phyloP scores from a whole-genome alignment of 805 yeast genomes.

The Isabelozyma pseudorhagii region DNA sequence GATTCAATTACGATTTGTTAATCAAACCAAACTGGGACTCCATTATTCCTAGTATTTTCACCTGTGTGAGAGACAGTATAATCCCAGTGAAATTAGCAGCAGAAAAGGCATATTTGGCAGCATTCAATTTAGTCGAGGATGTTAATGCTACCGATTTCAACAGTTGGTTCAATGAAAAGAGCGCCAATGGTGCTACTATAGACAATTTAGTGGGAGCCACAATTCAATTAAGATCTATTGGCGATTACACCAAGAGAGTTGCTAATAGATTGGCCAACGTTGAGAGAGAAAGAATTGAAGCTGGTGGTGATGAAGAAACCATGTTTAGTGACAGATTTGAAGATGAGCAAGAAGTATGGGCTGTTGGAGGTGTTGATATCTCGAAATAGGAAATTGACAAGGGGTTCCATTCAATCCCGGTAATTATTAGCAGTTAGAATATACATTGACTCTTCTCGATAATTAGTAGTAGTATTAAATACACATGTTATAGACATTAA shows the following conservation, averaged over 20 bases:
- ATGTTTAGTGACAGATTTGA: constrained; percentile 82
- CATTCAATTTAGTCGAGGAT: constrained; percentile 73
- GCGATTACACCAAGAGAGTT: constrained; percentile 88
- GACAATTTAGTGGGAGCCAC: constrained; percentile 43
- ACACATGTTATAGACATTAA: not conserved
- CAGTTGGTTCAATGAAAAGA: constrained; percentile 56
- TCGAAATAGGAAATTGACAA: not conserved
- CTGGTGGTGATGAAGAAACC: constrained; percentile 87
- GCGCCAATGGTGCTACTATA: constrained; percentile 30
- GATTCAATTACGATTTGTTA: constrained; percentile 50
- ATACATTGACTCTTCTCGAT: not conserved
- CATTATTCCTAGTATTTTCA: constrained; percentile 71
- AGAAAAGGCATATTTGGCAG: constrained; percentile 78
- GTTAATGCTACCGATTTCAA: constrained; percentile 50
- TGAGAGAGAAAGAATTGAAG: constrained; percentile 82
- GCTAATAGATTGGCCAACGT: constrained; percentile 82
- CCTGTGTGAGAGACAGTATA: constrained; percentile 80
- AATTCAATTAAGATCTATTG: constrained; percentile 67
- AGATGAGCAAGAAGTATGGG: constrained; percentile 86
- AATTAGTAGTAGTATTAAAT: not conserved
- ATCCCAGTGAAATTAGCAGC: constrained; percentile 94
- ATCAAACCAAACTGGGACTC: constrained; percentile 52
- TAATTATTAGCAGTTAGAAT: not conserved
- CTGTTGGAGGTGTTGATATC: constrained; percentile 69
- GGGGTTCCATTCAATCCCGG: too few relatives aligned